Evolutionary conservation across 73 alveolate species (phyloP), one percentile per base, ranked within the genome.

Genomic region (Paramecium biaurelia): DNA sequence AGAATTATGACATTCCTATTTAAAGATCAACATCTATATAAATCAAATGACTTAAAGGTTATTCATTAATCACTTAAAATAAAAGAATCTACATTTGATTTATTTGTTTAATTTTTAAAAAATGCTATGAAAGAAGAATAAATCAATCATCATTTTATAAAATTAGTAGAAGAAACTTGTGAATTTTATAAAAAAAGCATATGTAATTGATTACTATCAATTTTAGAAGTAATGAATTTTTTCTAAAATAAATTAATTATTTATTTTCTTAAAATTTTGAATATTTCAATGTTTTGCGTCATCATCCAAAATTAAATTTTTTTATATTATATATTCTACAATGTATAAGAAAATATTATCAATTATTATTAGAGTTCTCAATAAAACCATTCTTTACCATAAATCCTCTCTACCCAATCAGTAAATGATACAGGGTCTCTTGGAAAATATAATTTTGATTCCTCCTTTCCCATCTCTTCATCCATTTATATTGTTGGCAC

Each of bases 31-130:
- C 37, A 76, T 37, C 14, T 76, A 20, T 41, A 41, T 41, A 76
- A 76, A 20, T 34, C 89, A n/a, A 76, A 43, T 76, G 89, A 76
- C 24, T 30, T 76, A 5, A 76, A 37, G 24, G 89, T 76, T 41
- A 76, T 76, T 76, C 89, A 76, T 76, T 76, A 79, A 47, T 41
- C 76, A 41, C 56, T 79, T 30, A 79, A 76, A 42, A 76, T 76
- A 7, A 43, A 26, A 41, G 67, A 34, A 45, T 9, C 76, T 11
- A 79, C 76, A 20, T 79, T 43, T 79, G 72, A 79, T 45, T 23
- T 43, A 14, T 79, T 79, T 20, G 49, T 79, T 14, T 43, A 20
- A 26, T 76, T 41, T 26, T 12, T 76, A 21, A 38, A 43, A 43
- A 15, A 30, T 45, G 76, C 47, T 11, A 79, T 79, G 90, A 8